These are phyloP conservation scores for Pseudocercospora musae DNA, from an alignment of 2,329 filamentous ascomycete species.

Conservation along the genomic window DNA sequence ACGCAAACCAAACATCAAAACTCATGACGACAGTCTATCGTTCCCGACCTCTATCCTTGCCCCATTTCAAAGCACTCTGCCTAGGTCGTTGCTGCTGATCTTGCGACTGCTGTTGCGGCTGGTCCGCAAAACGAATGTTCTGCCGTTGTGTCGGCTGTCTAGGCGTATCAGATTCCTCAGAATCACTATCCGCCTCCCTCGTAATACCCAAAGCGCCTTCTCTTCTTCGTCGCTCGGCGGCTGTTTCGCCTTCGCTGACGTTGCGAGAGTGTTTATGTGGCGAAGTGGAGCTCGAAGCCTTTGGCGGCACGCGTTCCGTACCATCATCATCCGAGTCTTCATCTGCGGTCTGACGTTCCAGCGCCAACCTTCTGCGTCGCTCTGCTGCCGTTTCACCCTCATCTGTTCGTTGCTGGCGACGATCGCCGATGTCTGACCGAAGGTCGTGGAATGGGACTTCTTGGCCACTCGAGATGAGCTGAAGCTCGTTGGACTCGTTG, in stretches of 20 bases:
- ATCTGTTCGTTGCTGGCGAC: slow-evolving; percentile 11
- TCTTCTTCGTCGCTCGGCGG: slow-evolving; percentile 69
- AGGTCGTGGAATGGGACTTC: slow-evolving; percentile 50
- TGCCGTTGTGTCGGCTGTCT: slow-evolving; percentile 14
- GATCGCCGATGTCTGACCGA: slow-evolving; percentile 27
- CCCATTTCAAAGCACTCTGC: slow-evolving; percentile 32
- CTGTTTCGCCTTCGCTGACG: slow-evolving; percentile 59
- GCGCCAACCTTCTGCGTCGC: slow-evolving; percentile 42
- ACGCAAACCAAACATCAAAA: neutral
- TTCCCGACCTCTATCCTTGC: slow-evolving; percentile 27
- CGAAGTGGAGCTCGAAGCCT: slow-evolving; percentile 7
- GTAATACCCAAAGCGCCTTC: slow-evolving; percentile 68
- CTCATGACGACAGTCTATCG: neutral
- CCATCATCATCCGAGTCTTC: slow-evolving; percentile 41
- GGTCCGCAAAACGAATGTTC: slow-evolving; percentile 31
- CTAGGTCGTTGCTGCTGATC: slow-evolving; percentile 14
- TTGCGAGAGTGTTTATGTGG: slow-evolving; percentile 16
- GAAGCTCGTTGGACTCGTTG: slow-evolving; percentile 42
- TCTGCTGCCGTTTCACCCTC: slow-evolving; percentile 39
- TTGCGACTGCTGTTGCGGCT: slow-evolving; percentile 8
- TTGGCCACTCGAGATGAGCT: slow-evolving; percentile 44
- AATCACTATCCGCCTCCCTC: slow-evolving; percentile 42
- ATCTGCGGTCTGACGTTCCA: slow-evolving; percentile 24
- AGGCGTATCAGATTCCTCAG: slow-evolving; percentile 45
- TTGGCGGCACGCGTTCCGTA: slow-evolving; percentile 37